These are phyloP conservation scores for Carpediemonas membranifera DNA, from an alignment of 78 protist genomes.

Conservation along the genomic window DNA sequence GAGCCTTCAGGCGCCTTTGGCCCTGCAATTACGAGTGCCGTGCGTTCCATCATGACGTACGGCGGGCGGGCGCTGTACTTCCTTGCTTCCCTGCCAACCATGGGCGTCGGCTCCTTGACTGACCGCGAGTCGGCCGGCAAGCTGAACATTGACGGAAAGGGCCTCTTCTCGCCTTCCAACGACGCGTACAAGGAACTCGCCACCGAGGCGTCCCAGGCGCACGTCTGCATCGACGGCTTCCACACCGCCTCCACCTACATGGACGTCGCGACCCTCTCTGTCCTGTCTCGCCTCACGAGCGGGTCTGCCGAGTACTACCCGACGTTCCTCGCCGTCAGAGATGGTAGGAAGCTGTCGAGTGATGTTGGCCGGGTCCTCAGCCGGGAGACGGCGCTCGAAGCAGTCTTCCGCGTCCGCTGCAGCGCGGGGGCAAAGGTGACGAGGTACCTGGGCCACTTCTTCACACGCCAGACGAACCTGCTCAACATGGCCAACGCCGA, in stretches of 20 bases:
- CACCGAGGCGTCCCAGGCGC: no score
- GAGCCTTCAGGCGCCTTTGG: no score
- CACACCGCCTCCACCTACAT: constrained; percentile 14
- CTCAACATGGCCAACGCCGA: constrained; percentile 47
- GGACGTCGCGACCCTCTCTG: neutral
- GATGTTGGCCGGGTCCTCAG: constrained; percentile 31
- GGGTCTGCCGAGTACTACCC: constrained; percentile 50
- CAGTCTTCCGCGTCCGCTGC: constrained; percentile 57
- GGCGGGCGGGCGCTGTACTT: constrained; percentile 1
- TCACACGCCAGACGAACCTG: constrained; percentile 39
- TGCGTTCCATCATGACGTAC: no score
- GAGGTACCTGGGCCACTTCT: constrained; percentile 51
- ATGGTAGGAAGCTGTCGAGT: constrained; percentile 29
- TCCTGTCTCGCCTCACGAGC: constrained; percentile 1
- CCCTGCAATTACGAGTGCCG: no score
- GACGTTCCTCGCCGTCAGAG: constrained; percentile 19
- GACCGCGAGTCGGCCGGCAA: no score
- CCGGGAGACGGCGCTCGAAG: constrained; percentile 49
- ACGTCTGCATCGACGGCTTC: constrained; percentile 44
- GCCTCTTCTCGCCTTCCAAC: no score
- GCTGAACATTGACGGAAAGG: no score
- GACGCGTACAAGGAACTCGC: no score
- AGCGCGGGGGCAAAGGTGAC: constrained; percentile 30
- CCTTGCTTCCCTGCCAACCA: neutral
- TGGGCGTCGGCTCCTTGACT: neutral